Percentiles rank a stretch among this genome's conserved stretches.
Conservation (phyloP, 192 early-diverging fungal genomes). For the Backusella tuberculispora region DNA sequence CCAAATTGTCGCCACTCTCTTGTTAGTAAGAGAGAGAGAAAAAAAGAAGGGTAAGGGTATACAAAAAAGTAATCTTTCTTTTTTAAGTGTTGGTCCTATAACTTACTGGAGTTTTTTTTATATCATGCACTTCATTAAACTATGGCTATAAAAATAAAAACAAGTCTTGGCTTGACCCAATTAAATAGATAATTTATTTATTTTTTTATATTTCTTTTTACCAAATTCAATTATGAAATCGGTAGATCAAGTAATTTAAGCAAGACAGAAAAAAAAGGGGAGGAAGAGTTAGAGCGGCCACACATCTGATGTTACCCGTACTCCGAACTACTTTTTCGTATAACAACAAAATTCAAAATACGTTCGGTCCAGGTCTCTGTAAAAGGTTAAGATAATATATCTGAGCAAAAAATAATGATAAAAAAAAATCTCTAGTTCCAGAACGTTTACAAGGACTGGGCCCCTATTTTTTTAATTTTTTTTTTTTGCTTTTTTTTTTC, state of each 20-base stretch:
- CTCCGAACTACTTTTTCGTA: slow-evolving; percentile 3
- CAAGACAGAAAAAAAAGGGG: neutral
- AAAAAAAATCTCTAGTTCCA: neutral
- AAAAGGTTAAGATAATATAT: neutral
- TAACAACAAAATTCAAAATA: slow-evolving; percentile 4
- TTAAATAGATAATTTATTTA: neutral
- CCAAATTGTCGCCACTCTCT: neutral
- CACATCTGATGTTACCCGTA: neutral
- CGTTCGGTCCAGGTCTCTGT: slow-evolving; percentile 8
- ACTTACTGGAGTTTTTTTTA: neutral
- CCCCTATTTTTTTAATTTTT: slow-evolving; percentile 1
- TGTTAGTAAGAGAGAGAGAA: slow-evolving; percentile 1
- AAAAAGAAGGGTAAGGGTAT: neutral
- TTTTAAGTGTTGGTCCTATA: neutral
- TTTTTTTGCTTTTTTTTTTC: neutral
- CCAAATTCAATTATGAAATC: neutral
- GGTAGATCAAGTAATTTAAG: neutral
- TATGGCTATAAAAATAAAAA: neutral
- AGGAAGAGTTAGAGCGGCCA: too few species aligned
- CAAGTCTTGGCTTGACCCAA: slow-evolving; percentile 3
- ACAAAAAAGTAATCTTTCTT: neutral
- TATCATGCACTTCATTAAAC: slow-evolving; percentile 2
- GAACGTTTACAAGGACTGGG: slow-evolving; percentile 5
- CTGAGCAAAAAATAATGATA: neutral
- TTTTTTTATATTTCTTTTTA: neutral